Evolutionary conservation across 164 flowering plant species (phyloP).

Genomic region (Kalanchoe fedtschenkoi): DNA sequence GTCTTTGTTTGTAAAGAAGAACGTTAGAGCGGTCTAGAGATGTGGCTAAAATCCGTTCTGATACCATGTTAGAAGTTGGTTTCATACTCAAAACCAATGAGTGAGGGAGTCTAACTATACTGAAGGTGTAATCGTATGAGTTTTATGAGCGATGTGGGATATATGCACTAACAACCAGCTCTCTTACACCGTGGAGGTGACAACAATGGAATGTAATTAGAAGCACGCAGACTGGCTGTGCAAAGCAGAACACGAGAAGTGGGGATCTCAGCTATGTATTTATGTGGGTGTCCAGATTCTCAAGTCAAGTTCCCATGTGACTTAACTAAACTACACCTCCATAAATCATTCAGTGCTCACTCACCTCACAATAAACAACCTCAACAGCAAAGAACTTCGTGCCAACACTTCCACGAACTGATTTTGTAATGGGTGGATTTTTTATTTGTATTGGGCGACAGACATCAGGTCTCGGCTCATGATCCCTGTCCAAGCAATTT

Average conservation of each 20-base stretch:
- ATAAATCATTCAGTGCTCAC: background rate
- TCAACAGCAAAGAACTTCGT: background rate
- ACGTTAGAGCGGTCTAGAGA: too few relatives aligned
- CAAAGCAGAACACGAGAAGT: background rate
- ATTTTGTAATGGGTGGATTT: background rate
- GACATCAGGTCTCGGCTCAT: background rate
- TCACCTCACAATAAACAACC: too few relatives aligned
- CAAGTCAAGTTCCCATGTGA: constrained; percentile 1
- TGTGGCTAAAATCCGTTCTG: too few relatives aligned
- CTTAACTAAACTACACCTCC: background rate
- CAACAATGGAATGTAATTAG: background rate
- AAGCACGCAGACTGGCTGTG: background rate
- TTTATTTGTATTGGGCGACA: background rate
- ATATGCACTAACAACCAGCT: too few relatives aligned
- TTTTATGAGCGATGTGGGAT: too few relatives aligned
- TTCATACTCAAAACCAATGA: too few relatives aligned
- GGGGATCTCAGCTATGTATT: background rate
- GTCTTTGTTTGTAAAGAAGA: background rate
- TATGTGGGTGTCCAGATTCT: background rate
- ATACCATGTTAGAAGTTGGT: too few relatives aligned
- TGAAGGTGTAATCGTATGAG: too few relatives aligned
- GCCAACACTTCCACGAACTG: background rate
- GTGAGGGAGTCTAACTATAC: too few relatives aligned
- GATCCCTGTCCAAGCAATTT: background rate
- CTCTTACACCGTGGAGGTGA: background rate